A percentile compares a stretch with the other conserved stretches of the same genome.
Evolutionary conservation across 1,284 basidiomycete genomes (phyloP).

Genomic region (Leucoagaricus sp.): DNA sequence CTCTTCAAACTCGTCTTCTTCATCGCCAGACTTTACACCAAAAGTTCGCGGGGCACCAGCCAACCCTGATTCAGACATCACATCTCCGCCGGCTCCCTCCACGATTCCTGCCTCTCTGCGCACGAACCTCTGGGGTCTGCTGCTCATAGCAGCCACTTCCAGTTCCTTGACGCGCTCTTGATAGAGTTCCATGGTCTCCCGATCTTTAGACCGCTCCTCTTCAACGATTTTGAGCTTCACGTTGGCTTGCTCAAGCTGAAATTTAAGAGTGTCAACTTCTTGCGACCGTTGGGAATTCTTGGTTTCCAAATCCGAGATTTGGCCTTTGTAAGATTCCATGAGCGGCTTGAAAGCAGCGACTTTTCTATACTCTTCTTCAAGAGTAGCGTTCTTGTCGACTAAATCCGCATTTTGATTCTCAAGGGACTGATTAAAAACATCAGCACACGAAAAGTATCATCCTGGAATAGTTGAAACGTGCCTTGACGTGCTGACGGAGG

Average conservation of each 20-base stretch:
- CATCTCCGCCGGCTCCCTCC: not conserved
- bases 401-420: conserved; percentile 93
- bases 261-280: conserved; percentile 72
- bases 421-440: conserved; percentile 53
- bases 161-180: conserved; percentile 92
- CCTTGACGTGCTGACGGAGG: conserved; percentile 84
- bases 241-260: conserved; percentile 76
- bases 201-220: conserved; percentile 76
- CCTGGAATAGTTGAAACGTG: conserved; percentile 28
- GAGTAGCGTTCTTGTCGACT: conserved; percentile 86
- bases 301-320: conserved; percentile 81
- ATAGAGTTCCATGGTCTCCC: conserved; percentile 85
- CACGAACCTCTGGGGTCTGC: conserved; percentile 25
- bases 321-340: conserved; percentile 91
- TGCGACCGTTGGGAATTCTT: conserved; percentile 65
- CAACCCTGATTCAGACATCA: not conserved
- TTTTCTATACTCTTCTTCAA: conserved; percentile 91
- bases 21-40: conserved; percentile 17
- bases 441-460: not conserved
- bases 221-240: conserved; percentile 68
- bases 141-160: conserved; percentile 64
- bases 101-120: not conserved
- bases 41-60: not conserved
- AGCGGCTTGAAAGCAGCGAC: conserved; percentile 85
- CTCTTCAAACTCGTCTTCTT: conserved; percentile 27